These are phyloP conservation scores for Phytophthora macrochlamydospora DNA, from an alignment of 352 stramenopile species.

Conservation along the genomic window DNA sequence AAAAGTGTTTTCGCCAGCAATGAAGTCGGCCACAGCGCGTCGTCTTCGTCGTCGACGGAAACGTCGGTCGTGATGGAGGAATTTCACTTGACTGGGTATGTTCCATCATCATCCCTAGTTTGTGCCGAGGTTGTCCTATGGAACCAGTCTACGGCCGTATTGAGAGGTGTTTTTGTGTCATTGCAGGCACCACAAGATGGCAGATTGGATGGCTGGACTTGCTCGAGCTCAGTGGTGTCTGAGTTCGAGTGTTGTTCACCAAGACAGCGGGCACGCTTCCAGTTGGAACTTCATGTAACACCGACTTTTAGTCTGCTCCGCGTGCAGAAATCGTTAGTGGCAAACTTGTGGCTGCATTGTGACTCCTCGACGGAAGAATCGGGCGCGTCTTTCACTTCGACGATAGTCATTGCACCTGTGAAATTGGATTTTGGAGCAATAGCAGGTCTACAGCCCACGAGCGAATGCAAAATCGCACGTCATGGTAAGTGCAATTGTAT, in stretches of 20 bases:
- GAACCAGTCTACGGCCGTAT: slow-evolving; percentile 21
- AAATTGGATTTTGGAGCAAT: slow-evolving; percentile 16
- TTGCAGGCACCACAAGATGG: slow-evolving; percentile 15
- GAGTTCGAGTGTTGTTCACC: background rate
- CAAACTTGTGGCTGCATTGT: slow-evolving; percentile 40
- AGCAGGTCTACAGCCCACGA: too few species aligned
- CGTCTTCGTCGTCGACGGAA: background rate
- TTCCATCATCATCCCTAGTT: slow-evolving; percentile 40
- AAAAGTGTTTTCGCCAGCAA: slow-evolving; percentile 1
- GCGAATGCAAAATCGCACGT: background rate
- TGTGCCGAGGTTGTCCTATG: slow-evolving; percentile 35
- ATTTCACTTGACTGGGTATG: slow-evolving; percentile 44
- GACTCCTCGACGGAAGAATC: slow-evolving; percentile 3
- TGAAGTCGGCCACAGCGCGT: background rate
- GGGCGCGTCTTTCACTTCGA: background rate
- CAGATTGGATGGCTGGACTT: slow-evolving; percentile 13
- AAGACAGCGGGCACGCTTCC: slow-evolving; percentile 11
- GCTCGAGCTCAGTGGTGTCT: slow-evolving; percentile 27
- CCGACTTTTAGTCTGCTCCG: slow-evolving; percentile 33
- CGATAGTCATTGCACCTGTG: slow-evolving; percentile 25
- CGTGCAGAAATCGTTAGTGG: slow-evolving; percentile 18
- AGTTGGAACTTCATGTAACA: slow-evolving; percentile 31
- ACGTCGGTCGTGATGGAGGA: slow-evolving; percentile 31
- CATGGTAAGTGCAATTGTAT: slow-evolving; percentile 22
- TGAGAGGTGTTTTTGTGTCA: slow-evolving; percentile 37